These are phyloP conservation scores for Colletotrichum phormii DNA, from an alignment of 2,329 filamentous ascomycete species.

Conservation along the genomic window DNA sequence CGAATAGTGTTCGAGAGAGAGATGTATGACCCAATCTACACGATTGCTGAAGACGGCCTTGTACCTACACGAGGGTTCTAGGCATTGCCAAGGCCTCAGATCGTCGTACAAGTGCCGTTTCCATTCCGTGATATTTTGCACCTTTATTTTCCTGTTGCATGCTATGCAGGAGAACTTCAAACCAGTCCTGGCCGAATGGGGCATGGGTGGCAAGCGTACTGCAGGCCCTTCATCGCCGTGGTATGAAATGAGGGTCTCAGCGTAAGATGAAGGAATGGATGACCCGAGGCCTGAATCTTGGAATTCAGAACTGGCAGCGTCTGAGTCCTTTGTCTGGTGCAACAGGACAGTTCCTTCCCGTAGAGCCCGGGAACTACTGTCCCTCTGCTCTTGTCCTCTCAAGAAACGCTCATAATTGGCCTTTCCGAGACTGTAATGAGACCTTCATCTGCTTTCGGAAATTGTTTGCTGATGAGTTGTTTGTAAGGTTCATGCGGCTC, in stretches of 20 bases:
- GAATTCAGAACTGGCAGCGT: neutral
- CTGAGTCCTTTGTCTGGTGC: neutral
- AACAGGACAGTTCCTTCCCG: no score
- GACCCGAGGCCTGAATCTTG: neutral
- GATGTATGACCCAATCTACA: no score
- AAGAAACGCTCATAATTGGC: neutral
- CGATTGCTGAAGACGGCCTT: no score
- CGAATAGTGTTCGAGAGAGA: no score
- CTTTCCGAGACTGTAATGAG: neutral
- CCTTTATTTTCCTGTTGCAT: no score
- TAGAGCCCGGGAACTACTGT: neutral
- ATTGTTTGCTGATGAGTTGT: neutral
- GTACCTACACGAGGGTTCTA: no score
- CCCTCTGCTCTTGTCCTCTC: neutral
- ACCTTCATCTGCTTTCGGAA: accelerated
- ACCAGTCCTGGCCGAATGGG: neutral
- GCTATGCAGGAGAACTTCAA: neutral
- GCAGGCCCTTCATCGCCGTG: neutral
- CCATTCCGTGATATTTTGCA: no score
- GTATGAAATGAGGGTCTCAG: neutral
- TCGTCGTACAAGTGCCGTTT: no score
- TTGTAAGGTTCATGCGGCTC: neutral
- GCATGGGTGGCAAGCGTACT: neutral
- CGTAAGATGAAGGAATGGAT: neutral
- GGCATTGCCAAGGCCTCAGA: no score